A percentile compares a stretch with the other conserved stretches of the same genome.
Conservation (phyloP, 2,329 filamentous ascomycete genomes). For the Aphanoascus verrucosus region DNA sequence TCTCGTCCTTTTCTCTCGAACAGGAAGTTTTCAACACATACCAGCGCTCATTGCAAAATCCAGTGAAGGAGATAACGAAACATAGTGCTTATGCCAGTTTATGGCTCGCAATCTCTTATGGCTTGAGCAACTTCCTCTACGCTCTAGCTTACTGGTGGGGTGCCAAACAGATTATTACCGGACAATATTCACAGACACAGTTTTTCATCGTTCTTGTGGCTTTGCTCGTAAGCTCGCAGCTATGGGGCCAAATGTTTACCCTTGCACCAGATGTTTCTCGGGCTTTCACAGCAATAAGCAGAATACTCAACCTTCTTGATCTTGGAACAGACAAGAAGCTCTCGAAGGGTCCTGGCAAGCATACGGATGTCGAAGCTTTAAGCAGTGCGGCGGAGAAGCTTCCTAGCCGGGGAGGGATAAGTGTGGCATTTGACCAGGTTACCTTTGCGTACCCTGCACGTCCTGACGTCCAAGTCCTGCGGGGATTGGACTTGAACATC, state of each 20-base stretch:
- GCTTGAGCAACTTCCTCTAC: slow-evolving; percentile 55
- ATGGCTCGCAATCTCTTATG: slow-evolving; percentile 37
- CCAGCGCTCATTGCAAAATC: slow-evolving; percentile 35
- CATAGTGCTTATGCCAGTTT: slow-evolving; percentile 40
- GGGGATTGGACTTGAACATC: slow-evolving; percentile 47
- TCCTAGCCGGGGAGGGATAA: slow-evolving; percentile 23
- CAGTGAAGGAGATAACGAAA: slow-evolving; percentile 40
- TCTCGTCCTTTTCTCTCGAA: slow-evolving; percentile 44
- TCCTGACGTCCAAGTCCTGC: slow-evolving; percentile 49
- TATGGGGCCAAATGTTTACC: slow-evolving; percentile 64
- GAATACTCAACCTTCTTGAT: slow-evolving; percentile 41
- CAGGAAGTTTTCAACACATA: slow-evolving; percentile 40
- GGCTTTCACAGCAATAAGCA: slow-evolving; percentile 50
- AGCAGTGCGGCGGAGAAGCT: slow-evolving; percentile 16
- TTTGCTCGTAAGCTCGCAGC: slow-evolving; percentile 60
- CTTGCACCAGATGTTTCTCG: slow-evolving; percentile 64
- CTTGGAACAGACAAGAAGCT: slow-evolving; percentile 27
- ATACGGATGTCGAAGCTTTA: slow-evolving; percentile 15
- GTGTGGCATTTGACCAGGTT: slow-evolving; percentile 49
- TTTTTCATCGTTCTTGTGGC: slow-evolving; percentile 66
- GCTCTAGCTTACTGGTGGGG: slow-evolving; percentile 75
- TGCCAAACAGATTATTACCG: slow-evolving; percentile 55
- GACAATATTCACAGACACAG: slow-evolving; percentile 54
- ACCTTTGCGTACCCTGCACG: slow-evolving; percentile 57
- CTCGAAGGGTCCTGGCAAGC: background rate